A percentile compares a stretch with the other conserved stretches of the same genome.
Evolutionary conservation across 768 basidiomycete species (phyloP).

Genomic region (Xanthoconium purpureum): DNA sequence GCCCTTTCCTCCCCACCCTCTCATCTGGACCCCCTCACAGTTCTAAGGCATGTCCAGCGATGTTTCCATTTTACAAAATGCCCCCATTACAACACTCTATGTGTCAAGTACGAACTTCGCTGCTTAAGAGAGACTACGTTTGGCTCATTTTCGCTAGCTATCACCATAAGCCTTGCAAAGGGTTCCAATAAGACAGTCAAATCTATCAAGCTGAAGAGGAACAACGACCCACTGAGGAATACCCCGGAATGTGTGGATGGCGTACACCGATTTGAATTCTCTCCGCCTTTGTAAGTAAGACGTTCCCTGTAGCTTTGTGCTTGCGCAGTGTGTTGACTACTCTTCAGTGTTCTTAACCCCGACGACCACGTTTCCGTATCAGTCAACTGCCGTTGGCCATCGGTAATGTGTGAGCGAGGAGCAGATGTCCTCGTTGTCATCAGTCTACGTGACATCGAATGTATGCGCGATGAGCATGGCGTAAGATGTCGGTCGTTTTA

Average conservation of each 20-base stretch:
- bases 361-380: background rate
- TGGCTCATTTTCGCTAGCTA: background rate
- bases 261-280: background rate
- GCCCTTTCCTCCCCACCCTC: background rate
- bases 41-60: background rate
- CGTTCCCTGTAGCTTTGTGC: background rate
- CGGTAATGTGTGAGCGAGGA: background rate
- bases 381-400: background rate
- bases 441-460: background rate
- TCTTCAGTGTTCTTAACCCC: background rate
- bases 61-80: background rate
- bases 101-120: slow-evolving; percentile 3
- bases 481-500: slow-evolving; percentile 5
- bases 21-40: background rate
- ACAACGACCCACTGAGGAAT: background rate
- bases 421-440: background rate
- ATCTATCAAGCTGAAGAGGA: slow-evolving; percentile 3
- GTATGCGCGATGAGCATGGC: background rate
- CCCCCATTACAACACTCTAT: background rate
- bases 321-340: background rate
- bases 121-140: no score
- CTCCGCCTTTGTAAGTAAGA: slow-evolving; percentile 12
- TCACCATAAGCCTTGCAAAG: slow-evolving; percentile 2
- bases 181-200: slow-evolving; percentile 4
- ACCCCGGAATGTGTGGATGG: background rate